Percentiles rank a stretch among this genome's conserved stretches.
Evolutionary conservation across 106 monocot species (phyloP).

Genomic region (Agapanthus africanus): DNA sequence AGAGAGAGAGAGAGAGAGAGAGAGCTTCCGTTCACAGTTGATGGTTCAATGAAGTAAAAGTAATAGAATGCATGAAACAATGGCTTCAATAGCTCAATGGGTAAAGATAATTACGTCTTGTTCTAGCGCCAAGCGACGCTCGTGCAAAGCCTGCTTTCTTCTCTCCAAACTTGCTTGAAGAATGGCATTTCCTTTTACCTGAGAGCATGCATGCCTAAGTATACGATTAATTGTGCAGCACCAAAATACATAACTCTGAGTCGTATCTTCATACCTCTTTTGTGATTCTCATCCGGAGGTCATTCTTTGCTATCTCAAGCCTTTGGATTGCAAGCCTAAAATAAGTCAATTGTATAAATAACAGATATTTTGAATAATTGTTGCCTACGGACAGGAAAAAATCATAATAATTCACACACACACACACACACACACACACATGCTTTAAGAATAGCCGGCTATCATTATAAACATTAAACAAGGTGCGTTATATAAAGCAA

Average conservation of each 20-base stretch:
- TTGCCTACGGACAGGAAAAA: neutral
- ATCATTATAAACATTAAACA: no score
- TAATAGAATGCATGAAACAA: neutral
- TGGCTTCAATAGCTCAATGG: neutral
- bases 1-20: no score
- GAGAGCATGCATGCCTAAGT: conserved; percentile 7
- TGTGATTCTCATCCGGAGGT: conserved; percentile 75
- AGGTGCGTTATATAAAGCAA: no score
- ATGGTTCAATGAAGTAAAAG: neutral
- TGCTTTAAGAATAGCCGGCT: no score
- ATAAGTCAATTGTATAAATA: neutral
- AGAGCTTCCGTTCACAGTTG: no score
- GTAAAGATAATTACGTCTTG: conserved; percentile 99
- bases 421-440: no score
- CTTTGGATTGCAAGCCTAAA: conserved; percentile 96
- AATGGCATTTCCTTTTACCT: conserved; percentile 99
- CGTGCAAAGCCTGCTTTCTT: conserved; percentile 98
- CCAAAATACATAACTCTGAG: neutral
- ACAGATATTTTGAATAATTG: neutral
- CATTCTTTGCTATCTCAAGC: conserved; percentile 95
- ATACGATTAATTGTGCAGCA: neutral
- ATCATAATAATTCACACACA: neutral
- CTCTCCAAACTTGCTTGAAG: conserved; percentile 97
- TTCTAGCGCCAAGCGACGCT: conserved; percentile 88
- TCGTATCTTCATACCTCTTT: conserved; percentile 71